phyloP scores from a whole-genome alignment of 345 rosid species.

The Acer negundo region DNA sequence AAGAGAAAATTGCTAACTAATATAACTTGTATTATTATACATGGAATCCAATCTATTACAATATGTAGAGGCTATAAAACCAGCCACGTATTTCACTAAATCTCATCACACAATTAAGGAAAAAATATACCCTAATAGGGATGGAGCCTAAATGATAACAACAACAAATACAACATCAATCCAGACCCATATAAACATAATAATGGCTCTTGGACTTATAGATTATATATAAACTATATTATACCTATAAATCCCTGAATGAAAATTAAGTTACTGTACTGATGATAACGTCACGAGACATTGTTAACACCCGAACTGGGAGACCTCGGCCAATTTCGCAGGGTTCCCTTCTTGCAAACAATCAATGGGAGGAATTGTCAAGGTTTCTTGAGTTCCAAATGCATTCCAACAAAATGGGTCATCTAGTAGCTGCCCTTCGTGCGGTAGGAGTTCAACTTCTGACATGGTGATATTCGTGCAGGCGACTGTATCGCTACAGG shows the following conservation, averaged over 20 bases:
- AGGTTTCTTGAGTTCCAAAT: slow-evolving; percentile 79
- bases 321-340: slow-evolving; percentile 33
- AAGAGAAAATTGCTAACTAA: not conserved
- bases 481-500: slow-evolving; percentile 88
- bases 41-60: slow-evolving; percentile 21
- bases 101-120: slow-evolving; percentile 76
- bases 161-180: not conserved
- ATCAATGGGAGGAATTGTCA: slow-evolving; percentile 77
- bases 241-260: not conserved
- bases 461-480: slow-evolving; percentile 92
- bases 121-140: slow-evolving; percentile 59
- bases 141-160: slow-evolving; percentile 47
- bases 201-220: slow-evolving; percentile 17
- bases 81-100: slow-evolving; percentile 15
- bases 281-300: not conserved
- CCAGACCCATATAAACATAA: slow-evolving; percentile 19
- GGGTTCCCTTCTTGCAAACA: slow-evolving; percentile 86
- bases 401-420: slow-evolving; percentile 99
- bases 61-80: slow-evolving; percentile 18
- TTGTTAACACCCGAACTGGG: slow-evolving; percentile 16
- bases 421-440: slow-evolving; percentile 82
- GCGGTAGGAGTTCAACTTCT: slow-evolving; percentile 86
- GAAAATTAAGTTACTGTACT: not conserved
- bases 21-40: not conserved
- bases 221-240: not conserved